Evolutionary conservation across 495 filamentous ascomycete species (phyloP).

Genomic region (Podospora pseudoanserina): DNA sequence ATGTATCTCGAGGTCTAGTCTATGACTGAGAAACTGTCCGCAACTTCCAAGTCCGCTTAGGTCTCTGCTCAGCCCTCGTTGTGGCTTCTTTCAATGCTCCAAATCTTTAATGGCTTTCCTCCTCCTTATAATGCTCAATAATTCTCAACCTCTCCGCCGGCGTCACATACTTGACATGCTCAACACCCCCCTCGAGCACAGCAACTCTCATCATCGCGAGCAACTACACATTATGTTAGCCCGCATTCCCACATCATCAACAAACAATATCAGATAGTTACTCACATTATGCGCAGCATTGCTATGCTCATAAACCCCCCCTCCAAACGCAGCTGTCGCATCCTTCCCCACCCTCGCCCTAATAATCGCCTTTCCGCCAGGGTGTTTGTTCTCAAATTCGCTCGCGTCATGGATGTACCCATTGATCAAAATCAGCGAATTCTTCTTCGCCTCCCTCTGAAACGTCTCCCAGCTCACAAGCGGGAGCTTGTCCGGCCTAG

Average conservation of each 20-base stretch:
- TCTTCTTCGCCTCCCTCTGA: neutral
- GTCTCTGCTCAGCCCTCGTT: neutral
- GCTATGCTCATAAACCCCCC: neutral
- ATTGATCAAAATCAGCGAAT: neutral
- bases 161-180: neutral
- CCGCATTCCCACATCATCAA: too few species aligned
- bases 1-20: neutral
- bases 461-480: neutral
- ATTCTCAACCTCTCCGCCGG: neutral
- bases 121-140: neutral
- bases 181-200: neutral
- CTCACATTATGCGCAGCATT: neutral
- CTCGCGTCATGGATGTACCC: neutral
- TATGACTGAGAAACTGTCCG: neutral
- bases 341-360: neutral
- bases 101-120: neutral
- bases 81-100: neutral
- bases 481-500: neutral
- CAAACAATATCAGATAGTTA: neutral
- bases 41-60: too few species aligned
- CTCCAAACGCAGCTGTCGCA: neutral
- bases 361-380: neutral
- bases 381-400: neutral
- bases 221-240: neutral
- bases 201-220: neutral